Base-by-base conservation (phyloP, 495 filamentous ascomycete genomes). In the Daldinia vernicosa region DNA sequence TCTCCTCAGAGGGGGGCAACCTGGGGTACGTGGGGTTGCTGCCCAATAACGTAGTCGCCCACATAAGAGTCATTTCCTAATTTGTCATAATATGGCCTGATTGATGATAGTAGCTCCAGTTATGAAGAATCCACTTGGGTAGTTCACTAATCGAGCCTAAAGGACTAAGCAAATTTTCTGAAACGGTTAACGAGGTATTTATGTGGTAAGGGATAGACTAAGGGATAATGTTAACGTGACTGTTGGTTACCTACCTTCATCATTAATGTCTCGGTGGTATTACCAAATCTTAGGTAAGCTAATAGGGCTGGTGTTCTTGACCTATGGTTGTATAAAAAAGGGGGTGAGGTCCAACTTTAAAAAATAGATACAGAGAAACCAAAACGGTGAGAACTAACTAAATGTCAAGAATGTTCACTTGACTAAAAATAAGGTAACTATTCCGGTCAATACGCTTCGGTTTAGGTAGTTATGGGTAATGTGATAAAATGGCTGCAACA, bases 31-130 rank as follows among this genome's bases (percentile, higher is more conserved):
- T 37, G 54, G 45, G 50, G 47, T 47, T 33, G 4, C 11, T 17
- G 30, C 27, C 67, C 67, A 70, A 70, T 70, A 12, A 33, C 6
- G 3, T 15, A 4, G 14, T 39, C 60, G 67, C 61, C 61, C 67
- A 70, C 61, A 60, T 22, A 50, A 50, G 33, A 19, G 9, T 6
- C 15, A 55, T 55, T 55, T 60, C 60, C 43, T 47, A 59, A 59
- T 58, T 43, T 24, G 40, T 68, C 58, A 32, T 40, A 51, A 57
- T 37, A 57, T n/a, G 51, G 51, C 51, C 19, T 56, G 52, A 63
- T 58, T 69, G 66, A 52, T 14, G 43, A 19, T 60, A 17, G 19
- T 17, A 27, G 17, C 39, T 30, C 39, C 24, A 26, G 11, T 56
- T 9, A 52, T 55, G 35, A 43, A 52, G 35, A 35, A 54, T 51